These are phyloP conservation scores for Rhizopogon vinicolor DNA, from an alignment of 768 basidiomycete species.

Conservation along the genomic window DNA sequence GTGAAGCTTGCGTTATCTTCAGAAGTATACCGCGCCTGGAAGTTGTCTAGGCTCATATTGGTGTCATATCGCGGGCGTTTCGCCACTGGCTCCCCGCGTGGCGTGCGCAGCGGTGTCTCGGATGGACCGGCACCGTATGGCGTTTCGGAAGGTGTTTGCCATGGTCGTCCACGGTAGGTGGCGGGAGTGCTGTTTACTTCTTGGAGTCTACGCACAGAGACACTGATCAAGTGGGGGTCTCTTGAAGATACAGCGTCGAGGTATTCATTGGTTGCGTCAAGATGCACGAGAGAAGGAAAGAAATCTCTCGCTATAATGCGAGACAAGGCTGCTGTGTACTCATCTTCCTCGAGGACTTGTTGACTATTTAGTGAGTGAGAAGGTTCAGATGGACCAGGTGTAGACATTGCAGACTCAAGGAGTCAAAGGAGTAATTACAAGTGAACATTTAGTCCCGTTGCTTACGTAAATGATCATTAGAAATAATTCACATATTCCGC, in stretches of 20 bases:
- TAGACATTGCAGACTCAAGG: slow-evolving; percentile 22
- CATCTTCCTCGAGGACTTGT: slow-evolving; percentile 82
- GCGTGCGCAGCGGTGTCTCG: slow-evolving; percentile 62
- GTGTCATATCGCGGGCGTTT: slow-evolving; percentile 61
- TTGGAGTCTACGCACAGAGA: slow-evolving; percentile 71
- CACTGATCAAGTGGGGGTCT: slow-evolving; percentile 72
- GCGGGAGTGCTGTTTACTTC: slow-evolving; percentile 54
- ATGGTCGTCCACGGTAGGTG: slow-evolving; percentile 24
- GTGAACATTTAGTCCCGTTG: background rate
- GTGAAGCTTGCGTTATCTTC: slow-evolving; percentile 98
- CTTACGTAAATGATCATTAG: slow-evolving; percentile 2
- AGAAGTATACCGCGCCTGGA: slow-evolving; percentile 90
- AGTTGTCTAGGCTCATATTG: slow-evolving; percentile 70
- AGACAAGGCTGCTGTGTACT: slow-evolving; percentile 87
- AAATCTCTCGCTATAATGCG: slow-evolving; percentile 96
- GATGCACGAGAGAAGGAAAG: slow-evolving; percentile 88
- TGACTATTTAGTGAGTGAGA: slow-evolving; percentile 69
- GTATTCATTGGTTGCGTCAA: slow-evolving; percentile 86
- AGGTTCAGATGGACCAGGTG: slow-evolving; percentile 19
- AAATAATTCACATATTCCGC: slow-evolving; percentile 6
- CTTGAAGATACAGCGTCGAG: slow-evolving; percentile 73
- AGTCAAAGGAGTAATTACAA: background rate
- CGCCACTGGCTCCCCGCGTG: slow-evolving; percentile 37
- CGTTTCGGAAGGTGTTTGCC: slow-evolving; percentile 55
- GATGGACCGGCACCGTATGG: slow-evolving; percentile 55